Base-by-base conservation (phyloP, 225 moss, liverwort and hornwort genomes). In the Polytrichum commune region DNA sequence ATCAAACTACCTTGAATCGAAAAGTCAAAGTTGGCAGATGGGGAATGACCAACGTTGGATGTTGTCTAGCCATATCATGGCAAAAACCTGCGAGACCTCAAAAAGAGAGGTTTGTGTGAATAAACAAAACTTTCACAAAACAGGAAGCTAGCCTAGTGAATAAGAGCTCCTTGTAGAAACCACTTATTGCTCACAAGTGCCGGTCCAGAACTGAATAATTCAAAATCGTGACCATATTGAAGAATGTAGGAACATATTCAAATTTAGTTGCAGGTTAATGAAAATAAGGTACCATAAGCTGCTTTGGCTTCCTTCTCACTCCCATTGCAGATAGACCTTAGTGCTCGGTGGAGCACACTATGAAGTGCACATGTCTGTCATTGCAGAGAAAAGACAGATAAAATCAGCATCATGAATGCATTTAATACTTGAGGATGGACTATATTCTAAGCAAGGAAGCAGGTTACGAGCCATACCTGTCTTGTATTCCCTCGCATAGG, bases 291-390 rank as follows among this genome's bases (percentile, higher is more conserved):
- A 97, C 97, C 95, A 67, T 90, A 99, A 68, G 95, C 93, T 61
- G 98, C 91, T 80, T 74, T 91, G 25, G 95, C 93, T 81, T 99
- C 95, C 85, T 93, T 95, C 79, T 95, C 98, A 82, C 85, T 89
- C 54, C 90, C 91, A 69, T 84, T 87, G 80, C 92, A 99, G 65
- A 95, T 87, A 30, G 86, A 89, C 71, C 83, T 78, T 56, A 99
- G 74, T 19, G 95, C 93, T 79, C 73, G 81, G 71, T 91, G 93
- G 72, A 99, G 72, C 66, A 90, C 82, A 79, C 74, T 70, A 73
- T 91, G 79, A 71, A 93, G 70, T 55, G 87, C 83, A 75, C 80
- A 93, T 72, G 88, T 93, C 95, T 99, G 97, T 69, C 85, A 78
- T 73, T 24, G 61, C 84, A 75, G 53, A 46, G 46, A 16, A 16